Evolutionary conservation across 306 rosid species (phyloP).

Genomic region (Vachellia pachyceras): DNA sequence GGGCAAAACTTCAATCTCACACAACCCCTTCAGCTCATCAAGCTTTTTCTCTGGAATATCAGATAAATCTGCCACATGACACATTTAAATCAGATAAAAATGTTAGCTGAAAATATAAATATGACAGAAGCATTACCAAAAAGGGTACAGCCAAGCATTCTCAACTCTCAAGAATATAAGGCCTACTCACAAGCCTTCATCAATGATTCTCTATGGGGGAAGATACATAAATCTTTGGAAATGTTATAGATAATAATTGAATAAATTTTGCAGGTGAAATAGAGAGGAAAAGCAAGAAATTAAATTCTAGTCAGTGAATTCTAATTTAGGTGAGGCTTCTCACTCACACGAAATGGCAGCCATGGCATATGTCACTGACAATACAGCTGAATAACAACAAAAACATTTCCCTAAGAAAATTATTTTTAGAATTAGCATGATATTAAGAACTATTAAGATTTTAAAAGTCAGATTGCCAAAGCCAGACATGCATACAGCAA

Average conservation of each 20-base stretch:
- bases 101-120: conserved; percentile 10
- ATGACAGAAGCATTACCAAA: neutral
- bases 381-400: neutral
- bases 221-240: neutral
- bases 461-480: neutral
- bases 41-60: conserved; percentile 69
- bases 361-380: neutral
- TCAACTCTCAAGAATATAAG: neutral
- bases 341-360: neutral
- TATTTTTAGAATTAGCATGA: neutral
- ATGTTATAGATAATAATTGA: neutral
- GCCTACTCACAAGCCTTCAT: neutral
- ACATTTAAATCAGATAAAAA: conserved; percentile 30
- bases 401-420: neutral
- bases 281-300: neutral
- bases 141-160: neutral
- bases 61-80: conserved; percentile 61
- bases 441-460: neutral
- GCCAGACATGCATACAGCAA: neutral
- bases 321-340: neutral
- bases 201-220: neutral
- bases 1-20: conserved; percentile 80
- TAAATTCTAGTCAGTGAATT: neutral
- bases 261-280: neutral
- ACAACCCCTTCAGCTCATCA: conserved; percentile 67